Evolutionary conservation across 2,329 filamentous ascomycete genomes (phyloP), one percentile per base, ranked within the genome.

Genomic region (Calonectria crousiana): DNA sequence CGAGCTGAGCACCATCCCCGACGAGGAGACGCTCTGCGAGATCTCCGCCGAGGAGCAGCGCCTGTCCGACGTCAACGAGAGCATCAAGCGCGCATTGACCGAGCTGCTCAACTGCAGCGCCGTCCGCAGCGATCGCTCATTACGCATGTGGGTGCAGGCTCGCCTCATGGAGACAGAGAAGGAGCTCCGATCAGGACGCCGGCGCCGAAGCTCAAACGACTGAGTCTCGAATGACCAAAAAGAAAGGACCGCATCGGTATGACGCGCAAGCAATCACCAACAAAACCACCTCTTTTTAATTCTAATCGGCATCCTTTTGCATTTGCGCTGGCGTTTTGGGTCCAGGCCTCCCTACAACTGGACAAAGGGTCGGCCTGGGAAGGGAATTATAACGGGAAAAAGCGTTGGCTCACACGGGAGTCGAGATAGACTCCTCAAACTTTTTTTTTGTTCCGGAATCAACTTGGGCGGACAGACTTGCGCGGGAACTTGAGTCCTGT

Each of bases 101-200:
- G 90, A 92, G 81, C 87, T 92, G 18, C 87, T 92, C 78, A 92
- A 92, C 83, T 92, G 89, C 82, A 88, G 90, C 30, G 84, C 87
- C 47, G 89, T 91, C 20, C 88, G 90, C 52, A 83, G 81, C 58
- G 89, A 91, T 74, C 83, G 84, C 34, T 84, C 86, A 1, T 88
- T 90, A 80, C 89, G 90, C 62, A 90, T 87, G 74, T 92, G 89
- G 88, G 89, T 92, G 41, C 90, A 92, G 81, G 86, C 88, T 26
- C 85, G 90, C 18, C 84, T 92, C 32, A 88, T 92, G 88, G 89
- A 92, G 78, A 91, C 90, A 26, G 90, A 92, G 79, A 88, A 89
- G 78, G 90, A 92, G 78, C 83, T 92, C 70, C 87, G 90, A 38
- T 88, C 86, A 11, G 88, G 89, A 44, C 85, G 90, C 65, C 85